Evolutionary conservation across 2,329 filamentous ascomycete species (phyloP).

Genomic region (Zopfia rhizophila): DNA sequence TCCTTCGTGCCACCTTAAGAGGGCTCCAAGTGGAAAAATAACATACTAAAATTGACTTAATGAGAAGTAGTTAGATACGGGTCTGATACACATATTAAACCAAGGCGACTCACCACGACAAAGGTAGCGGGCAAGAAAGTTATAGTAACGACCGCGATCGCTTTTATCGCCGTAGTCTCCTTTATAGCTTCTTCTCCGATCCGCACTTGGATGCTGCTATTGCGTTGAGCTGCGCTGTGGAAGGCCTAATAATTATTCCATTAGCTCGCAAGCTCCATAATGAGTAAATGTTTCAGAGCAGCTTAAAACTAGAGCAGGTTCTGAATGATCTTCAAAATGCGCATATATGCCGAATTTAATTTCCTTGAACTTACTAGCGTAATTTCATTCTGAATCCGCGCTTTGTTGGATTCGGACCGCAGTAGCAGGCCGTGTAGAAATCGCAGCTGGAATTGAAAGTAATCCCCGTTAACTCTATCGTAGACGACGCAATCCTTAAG

Average conservation of each 20-base stretch:
- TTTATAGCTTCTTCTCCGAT: constrained; percentile 25
- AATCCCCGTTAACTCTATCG: no score
- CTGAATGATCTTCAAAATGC: no score
- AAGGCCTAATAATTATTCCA: constrained; percentile 25
- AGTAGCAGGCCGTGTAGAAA: constrained; percentile 20
- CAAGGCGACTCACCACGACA: constrained; percentile 20
- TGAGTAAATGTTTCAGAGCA: no score
- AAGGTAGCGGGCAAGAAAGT: constrained; percentile 33
- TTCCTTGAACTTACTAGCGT: constrained; percentile 26
- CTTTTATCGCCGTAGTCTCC: constrained; percentile 27
- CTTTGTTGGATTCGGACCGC: constrained; percentile 28
- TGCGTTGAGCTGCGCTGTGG: constrained; percentile 30
- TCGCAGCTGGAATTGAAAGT: constrained; percentile 19
- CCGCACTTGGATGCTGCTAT: constrained; percentile 24
- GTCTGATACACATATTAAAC: no score
- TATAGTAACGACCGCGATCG: constrained; percentile 32
- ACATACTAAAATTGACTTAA: constrained; percentile 38
- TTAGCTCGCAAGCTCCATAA: no score
- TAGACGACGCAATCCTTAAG: no score
- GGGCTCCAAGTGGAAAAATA: constrained; percentile 30
- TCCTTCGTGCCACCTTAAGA: background rate
- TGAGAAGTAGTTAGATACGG: no score
- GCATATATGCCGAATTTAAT: no score
- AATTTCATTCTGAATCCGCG: constrained; percentile 32
- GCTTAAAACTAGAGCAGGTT: no score